phyloP scores from a whole-genome alignment of 495 filamentous ascomycete species.

The Aspergillus conjunctus region DNA sequence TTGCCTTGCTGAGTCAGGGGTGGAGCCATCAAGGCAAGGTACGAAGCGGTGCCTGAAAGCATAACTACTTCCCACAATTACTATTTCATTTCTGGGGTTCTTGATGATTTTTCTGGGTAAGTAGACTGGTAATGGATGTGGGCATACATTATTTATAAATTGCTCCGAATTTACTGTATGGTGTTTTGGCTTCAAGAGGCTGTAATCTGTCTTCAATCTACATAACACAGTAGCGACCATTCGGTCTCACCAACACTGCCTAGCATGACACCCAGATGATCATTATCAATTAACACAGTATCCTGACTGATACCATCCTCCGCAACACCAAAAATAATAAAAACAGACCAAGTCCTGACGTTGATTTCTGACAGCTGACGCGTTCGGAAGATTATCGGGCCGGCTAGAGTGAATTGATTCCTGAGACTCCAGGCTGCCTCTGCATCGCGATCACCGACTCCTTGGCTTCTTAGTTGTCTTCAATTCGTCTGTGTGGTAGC shows the following conservation, averaged over 20 bases:
- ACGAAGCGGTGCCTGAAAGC: slow-evolving; percentile 2
- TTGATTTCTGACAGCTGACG: slow-evolving; percentile 21
- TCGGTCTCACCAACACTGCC: not conserved
- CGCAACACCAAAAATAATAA: not conserved
- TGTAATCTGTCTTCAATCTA: not conserved
- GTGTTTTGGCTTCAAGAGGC: too few species aligned
- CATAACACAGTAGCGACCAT: not conserved
- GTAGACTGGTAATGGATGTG: not conserved
- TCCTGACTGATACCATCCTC: too few species aligned
- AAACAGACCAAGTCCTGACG: slow-evolving; percentile 4
- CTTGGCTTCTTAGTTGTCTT: slow-evolving; percentile 13
- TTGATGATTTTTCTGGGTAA: not conserved
- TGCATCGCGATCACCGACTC: slow-evolving; percentile 26
- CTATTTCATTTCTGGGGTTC: not conserved
- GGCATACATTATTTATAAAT: not conserved
- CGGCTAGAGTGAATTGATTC: slow-evolving; percentile 18
- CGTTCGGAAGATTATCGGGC: slow-evolving; percentile 33
- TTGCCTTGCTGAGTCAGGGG: slow-evolving; percentile 30
- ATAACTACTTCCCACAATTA: not conserved
- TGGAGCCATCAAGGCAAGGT: slow-evolving; percentile 25
- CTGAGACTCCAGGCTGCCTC: slow-evolving; percentile 19
- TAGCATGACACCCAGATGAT: not conserved
- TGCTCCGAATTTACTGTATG: not conserved
- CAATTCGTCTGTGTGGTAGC: slow-evolving; percentile 6
- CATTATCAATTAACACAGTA: not conserved